Evolutionary conservation across 2,329 filamentous ascomycete genomes (phyloP), one percentile per base, ranked within the genome.

Genomic region (Exophiala dermatitidis): DNA sequence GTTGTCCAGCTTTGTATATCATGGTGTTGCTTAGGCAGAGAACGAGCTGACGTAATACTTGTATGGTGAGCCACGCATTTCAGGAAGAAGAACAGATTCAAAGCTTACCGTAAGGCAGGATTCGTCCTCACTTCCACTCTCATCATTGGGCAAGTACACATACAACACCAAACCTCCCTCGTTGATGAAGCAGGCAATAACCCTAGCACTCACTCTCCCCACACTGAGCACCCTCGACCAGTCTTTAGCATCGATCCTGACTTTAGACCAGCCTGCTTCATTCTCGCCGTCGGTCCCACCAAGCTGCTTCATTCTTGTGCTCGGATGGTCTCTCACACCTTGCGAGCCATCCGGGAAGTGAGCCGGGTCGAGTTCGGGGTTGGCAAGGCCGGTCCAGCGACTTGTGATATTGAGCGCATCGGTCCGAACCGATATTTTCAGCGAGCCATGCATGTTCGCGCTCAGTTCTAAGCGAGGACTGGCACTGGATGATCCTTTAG

Each of bases 171-270:
- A 57, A 0, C 71, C 73, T 7, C 69, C 73, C 29, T 74, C 71
- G 48, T 74, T 68, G 48, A 75, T 67, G 36, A 75, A 73, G 50
- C 90, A 96, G 52, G 90, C 93, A 74, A 97, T 93, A 48, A 97
- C 91, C 61, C 89, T 79, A 0, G 90, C 91, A 62, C 93, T 91
- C 31, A 97, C 73, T 47, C 90, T 78, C 1, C 91, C 91, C 8
- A 97, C 90, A 68, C 89, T 94, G 61, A 98, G 76, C n/a, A 97
- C 91, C 61, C 82, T 83, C 32, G 89, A 89, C 91, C 93, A 97
- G 68, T 98, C 93, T 68, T 83, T 86, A 33, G 90, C 93, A 71
- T 97, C 93, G 28, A 97, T 90, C 49, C 88, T 79, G 34, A 97
- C 91, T 28, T 82, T 89, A 1, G 90, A 88, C 89, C 91, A 97